These are phyloP conservation scores for Hypoxylon sp. DNA, from an alignment of 2,329 filamentous ascomycete genomes.

Conservation along the genomic window DNA sequence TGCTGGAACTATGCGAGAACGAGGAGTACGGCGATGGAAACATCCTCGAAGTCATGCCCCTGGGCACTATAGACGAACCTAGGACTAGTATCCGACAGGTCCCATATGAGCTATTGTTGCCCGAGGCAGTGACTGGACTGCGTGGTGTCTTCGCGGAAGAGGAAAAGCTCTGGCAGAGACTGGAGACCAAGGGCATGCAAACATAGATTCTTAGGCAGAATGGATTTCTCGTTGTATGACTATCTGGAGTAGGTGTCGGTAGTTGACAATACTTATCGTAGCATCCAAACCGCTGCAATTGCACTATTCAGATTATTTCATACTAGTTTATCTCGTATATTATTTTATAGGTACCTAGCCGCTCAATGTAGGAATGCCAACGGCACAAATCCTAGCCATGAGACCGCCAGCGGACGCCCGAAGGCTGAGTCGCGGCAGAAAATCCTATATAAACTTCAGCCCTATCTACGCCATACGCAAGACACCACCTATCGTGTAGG, in stretches of 20 bases:
- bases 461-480: neutral
- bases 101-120: neutral
- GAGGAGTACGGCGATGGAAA: neutral
- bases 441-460: neutral
- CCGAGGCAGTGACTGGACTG: neutral
- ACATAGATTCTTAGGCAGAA: neutral
- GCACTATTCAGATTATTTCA: neutral
- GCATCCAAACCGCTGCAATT: neutral
- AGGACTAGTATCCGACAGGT: neutral
- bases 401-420: too few relatives aligned
- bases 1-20: neutral
- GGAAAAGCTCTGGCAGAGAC: constrained; percentile 5
- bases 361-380: neutral
- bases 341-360: neutral
- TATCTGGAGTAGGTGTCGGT: neutral
- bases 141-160: neutral
- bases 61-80: neutral
- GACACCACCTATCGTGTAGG: neutral
- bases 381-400: neutral
- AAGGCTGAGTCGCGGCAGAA: neutral
- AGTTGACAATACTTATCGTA: neutral
- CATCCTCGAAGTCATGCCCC: neutral
- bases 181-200: neutral
- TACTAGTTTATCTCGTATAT: neutral
- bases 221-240: neutral